Base-by-base conservation (phyloP, 2,329 filamentous ascomycete species). In the Aspergillus pseudonomiae region DNA sequence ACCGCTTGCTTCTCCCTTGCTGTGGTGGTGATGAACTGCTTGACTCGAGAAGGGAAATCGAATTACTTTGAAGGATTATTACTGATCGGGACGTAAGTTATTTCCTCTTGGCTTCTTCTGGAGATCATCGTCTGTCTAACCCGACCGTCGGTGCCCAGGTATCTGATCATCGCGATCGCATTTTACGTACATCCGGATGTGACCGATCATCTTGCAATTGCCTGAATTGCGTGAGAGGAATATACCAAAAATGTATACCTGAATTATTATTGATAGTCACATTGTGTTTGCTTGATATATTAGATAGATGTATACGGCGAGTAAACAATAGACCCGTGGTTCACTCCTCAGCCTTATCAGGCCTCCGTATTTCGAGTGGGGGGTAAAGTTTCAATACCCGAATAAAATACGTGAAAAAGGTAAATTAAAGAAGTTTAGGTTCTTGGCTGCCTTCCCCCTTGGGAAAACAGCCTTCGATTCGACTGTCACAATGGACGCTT, bases 1-100 rank as follows among this genome's bases (percentile, higher is more conserved):
- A 69, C 66, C 0, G 67, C 65, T 21, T 65, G 67, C 4, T 65
- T 70, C 34, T 69, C 67, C 5, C 48, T 70, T 12, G 65, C 68
- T 21, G 67, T 70, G 1, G 67, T 70, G 12, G 61, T 70, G 34
- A 66, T 70, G 68, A 68, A 70, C 24, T 69, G 65, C 34, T 54
- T 70, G 48, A 68, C 69, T 48, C 68, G 67, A 3, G 65, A 66
- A 19, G 68, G 68, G 7, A 63, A 62, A 19, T 63, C 68, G 0
- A 69, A 69, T 52, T 69, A 69, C 53, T 67, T 68, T 32, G 68
- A 68, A 53, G 68, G 68, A 6, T 60, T 58, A 43, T 55, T 69
- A 41, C 56, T 69, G 30, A 58, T 67, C 36, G 68, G 68, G 60
- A 69, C 67, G 68, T 69, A 52, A 67, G 67, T 64, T 0, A 12